Evolutionary conservation across 2,329 filamentous ascomycete species (phyloP), one percentile per base, ranked within the genome.

Genomic region (Setomelanomma holmii): DNA sequence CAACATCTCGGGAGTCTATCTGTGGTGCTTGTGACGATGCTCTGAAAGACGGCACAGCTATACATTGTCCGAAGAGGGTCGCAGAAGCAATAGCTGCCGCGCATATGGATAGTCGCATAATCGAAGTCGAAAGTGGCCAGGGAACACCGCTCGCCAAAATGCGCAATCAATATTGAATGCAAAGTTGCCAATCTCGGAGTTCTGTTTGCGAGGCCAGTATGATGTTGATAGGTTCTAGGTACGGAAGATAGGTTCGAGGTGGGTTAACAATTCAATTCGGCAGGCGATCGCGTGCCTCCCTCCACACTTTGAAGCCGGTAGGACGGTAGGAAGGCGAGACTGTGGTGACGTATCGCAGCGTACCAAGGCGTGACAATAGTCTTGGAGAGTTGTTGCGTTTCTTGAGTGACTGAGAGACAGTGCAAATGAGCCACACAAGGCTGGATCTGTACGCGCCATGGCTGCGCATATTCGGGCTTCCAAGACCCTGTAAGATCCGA

Each of bases 51-150:
- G 71, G 71, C 4, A 60, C 51, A 34, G 67, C 64, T 50, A 64
- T 41, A 23, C 60, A 49, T 12, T 49, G 47, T 24, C 51, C 45
- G 33, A 69, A 43, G 16, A 71, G 50, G n/a, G 57, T 55, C 30
- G 61, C 53, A 7, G 60, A 54, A 10, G 58, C 61, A 41, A 71
- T 33, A 14, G 51, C 56, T 30, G 60, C 45, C 27, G 61, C 55
- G 51, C 54, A 71, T 55, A 53, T 55, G 14, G 57, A 60, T 47
- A 72, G 45, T 53, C 58, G 68, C 71, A 74, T 74, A 21, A 49
- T 48, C 38, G 44, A 36, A 30, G 16, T 34, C 23, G 17, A 22
- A 27, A 21, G n/a, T 27, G 11, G 43, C 17, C 27, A 17, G 12
- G 21, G 21, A 12, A n/a, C 8, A 30, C 34, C 16, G 10, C 27